Conservation (phyloP, 768 basidiomycete species). For the Xerocomellus chrysenteron region DNA sequence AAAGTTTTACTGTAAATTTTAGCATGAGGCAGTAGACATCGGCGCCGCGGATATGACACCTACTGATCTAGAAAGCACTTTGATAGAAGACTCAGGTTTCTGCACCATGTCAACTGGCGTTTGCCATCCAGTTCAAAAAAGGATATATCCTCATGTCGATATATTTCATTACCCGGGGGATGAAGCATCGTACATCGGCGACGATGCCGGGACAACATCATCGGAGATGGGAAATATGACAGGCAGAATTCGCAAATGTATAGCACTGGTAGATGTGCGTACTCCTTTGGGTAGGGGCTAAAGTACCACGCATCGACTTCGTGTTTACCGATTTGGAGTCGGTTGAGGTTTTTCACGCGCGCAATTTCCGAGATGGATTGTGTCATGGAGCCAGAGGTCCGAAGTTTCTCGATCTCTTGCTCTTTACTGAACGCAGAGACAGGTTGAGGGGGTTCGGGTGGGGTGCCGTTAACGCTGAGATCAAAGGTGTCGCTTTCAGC, state of each 20-base stretch:
- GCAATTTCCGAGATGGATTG: constrained; percentile 98
- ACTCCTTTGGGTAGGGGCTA: constrained; percentile 98
- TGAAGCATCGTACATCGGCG: constrained; percentile 87
- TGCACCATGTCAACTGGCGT: constrained; percentile 93
- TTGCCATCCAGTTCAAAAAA: constrained; percentile 99
- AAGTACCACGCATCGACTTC: constrained; percentile 99
- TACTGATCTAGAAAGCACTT: constrained; percentile 99
- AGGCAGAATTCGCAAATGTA: constrained; percentile 99
- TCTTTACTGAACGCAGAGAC: constrained; percentile 85
- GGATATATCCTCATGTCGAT: constrained; percentile 94
- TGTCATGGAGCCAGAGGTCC: constrained; percentile 98
- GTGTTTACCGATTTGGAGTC: constrained; percentile 92
- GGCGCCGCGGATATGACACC: constrained; percentile 35
- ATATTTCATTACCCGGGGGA: constrained; percentile 99
- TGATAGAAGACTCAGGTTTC: constrained; percentile 93
- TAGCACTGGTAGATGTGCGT: constrained; percentile 90
- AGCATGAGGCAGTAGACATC: constrained; percentile 9
- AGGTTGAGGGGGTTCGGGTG: constrained; percentile 51
- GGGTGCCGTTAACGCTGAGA: constrained; percentile 46
- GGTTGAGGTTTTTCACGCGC: constrained; percentile 96
- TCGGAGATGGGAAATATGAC: constrained; percentile 83
- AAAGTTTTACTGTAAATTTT: constrained; percentile 77
- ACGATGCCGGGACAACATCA: constrained; percentile 92
- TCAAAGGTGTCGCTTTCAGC: constrained; percentile 70
- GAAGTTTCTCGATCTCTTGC: constrained; percentile 97